Conservation (phyloP, 305 asterid genomes). For the Nicotiana rustica region DNA sequence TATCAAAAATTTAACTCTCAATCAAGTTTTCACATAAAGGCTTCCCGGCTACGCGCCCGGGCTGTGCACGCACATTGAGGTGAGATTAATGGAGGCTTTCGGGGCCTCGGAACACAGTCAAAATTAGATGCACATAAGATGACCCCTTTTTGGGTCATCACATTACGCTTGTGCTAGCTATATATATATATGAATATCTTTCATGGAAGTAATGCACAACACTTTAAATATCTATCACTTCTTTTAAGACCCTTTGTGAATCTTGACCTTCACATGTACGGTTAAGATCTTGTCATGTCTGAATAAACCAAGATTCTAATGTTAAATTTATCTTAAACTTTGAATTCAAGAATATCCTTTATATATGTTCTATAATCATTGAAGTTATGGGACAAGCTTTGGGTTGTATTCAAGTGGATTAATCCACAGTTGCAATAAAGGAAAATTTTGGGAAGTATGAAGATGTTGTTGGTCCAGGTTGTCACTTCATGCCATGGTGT, state of each 20-base stretch:
- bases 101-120: too few species aligned
- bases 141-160: too few species aligned
- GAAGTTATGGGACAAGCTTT: conserved; percentile 44
- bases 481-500: conserved; percentile 48
- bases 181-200: too few species aligned
- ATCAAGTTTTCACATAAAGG: too few species aligned
- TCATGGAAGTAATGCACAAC: too few species aligned
- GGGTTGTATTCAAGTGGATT: conserved; percentile 47
- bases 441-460: conserved; percentile 44
- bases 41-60: too few species aligned
- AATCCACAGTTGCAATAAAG: conserved; percentile 43
- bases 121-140: too few species aligned
- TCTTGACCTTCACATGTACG: neutral
- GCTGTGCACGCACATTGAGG: too few species aligned
- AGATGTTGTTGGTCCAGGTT: conserved; percentile 44
- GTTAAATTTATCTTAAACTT: neutral
- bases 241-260: neutral
- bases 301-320: conserved; percentile 3
- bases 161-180: too few species aligned
- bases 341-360: neutral
- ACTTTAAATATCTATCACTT: neutral
- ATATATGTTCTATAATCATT: too few species aligned
- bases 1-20: too few species aligned
- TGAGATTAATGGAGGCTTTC: too few species aligned
- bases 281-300: neutral